Percentiles rank a stretch among this genome's conserved stretches.
phyloP scores from a whole-genome alignment of 2,329 filamentous ascomycete genomes.

The Colletotrichum tabaci region DNA sequence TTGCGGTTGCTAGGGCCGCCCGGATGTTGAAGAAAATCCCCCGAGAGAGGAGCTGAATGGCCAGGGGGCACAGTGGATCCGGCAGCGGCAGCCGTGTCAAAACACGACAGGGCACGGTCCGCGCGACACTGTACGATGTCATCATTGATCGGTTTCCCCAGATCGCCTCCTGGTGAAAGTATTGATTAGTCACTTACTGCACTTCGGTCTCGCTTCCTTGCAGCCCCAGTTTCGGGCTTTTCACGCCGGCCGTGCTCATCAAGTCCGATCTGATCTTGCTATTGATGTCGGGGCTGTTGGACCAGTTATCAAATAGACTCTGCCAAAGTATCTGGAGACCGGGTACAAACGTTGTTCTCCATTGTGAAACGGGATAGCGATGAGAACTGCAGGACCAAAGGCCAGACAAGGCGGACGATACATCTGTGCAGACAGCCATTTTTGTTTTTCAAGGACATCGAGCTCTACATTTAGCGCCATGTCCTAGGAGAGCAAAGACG shows the following conservation, averaged over 20 bases:
- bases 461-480: not conserved
- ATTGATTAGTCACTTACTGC: not conserved
- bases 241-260: slow-evolving; percentile 8
- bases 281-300: not conserved
- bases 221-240: slow-evolving; percentile 17
- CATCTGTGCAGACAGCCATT: too few species aligned
- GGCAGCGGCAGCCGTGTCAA: slow-evolving; percentile 2
- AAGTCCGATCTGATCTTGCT: slow-evolving; percentile 24
- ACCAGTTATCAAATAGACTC: slow-evolving; percentile 9
- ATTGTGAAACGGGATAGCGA: too few species aligned
- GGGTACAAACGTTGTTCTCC: too few species aligned
- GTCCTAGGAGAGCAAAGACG: not conserved
- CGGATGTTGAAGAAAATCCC: slow-evolving; percentile 2
- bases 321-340: not conserved
- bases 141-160: slow-evolving; percentile 35
- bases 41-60: slow-evolving; percentile 14
- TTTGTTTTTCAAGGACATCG: not conserved
- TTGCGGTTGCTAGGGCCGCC: not conserved
- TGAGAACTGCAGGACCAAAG: not conserved
- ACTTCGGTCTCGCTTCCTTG: not conserved
- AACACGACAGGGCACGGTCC: not conserved
- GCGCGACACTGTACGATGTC: slow-evolving; percentile 14
- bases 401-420: too few species aligned
- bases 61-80: not conserved
- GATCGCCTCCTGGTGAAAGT: slow-evolving; percentile 8